These are phyloP conservation scores for Cinnamomum chago DNA, from an alignment of 164 flowering plant genomes.

Conservation along the genomic window DNA sequence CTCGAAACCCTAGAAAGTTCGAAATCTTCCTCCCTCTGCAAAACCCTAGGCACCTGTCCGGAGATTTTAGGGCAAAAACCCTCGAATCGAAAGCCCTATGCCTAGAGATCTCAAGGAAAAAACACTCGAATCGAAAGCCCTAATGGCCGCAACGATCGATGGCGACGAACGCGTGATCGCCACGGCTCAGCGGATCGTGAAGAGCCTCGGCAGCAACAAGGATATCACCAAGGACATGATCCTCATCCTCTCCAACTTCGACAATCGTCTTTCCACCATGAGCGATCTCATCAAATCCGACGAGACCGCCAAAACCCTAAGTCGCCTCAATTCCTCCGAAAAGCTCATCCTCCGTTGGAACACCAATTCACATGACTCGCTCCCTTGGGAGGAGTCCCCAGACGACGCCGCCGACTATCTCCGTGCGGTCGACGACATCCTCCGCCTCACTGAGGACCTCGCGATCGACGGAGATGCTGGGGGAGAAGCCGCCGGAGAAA, in stretches of 20 bases:
- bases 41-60: not conserved
- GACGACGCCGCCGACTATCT: not conserved
- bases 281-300: not conserved
- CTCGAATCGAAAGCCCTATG: not conserved
- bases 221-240: not conserved
- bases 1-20: no score
- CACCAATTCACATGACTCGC: not conserved
- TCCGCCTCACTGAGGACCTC: not conserved
- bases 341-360: not conserved
- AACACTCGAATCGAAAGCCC: not conserved
- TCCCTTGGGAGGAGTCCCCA: not conserved
- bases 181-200: not conserved
- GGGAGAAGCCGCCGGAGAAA: not conserved
- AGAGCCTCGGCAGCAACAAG: not conserved
- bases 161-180: not conserved
- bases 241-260: not conserved
- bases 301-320: constrained; percentile 32
- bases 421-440: not conserved
- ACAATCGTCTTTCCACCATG: not conserved
- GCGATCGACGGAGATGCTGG: not conserved
- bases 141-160: not conserved
- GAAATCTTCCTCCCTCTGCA: not conserved
- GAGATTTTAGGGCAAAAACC: not conserved
- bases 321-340: not conserved
- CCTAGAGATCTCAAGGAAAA: not conserved